A percentile compares a stretch with the other conserved stretches of the same genome.
phyloP scores from a whole-genome alignment of 1,139 yeast species.

The Saccharomyces hybrid region DNA sequence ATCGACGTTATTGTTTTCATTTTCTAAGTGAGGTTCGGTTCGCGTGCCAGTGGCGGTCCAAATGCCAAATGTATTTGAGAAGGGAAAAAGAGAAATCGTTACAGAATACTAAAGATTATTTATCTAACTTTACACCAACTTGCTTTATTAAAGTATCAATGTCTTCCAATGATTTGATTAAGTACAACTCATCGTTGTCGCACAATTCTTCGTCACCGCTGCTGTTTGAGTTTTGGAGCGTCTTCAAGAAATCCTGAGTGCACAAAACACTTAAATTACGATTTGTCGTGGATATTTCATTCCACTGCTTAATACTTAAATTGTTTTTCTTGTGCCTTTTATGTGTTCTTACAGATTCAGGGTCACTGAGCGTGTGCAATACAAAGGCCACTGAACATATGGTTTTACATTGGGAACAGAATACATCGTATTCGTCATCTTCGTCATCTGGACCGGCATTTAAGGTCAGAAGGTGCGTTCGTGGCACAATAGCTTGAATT shows the following conservation, averaged over 20 bases:
- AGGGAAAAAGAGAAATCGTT: neutral
- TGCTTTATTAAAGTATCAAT: conserved; percentile 17
- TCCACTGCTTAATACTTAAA: conserved; percentile 15
- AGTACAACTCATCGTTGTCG: conserved; percentile 22
- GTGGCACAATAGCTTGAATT: neutral
- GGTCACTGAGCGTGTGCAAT: conserved; percentile 6
- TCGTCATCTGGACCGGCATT: conserved; percentile 7
- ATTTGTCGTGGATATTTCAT: conserved; percentile 6
- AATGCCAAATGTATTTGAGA: neutral
- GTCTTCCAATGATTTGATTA: conserved; percentile 22
- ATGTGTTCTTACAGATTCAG: neutral
- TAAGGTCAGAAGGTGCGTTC: neutral
- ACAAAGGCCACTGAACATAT: conserved; percentile 33
- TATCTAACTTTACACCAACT: conserved; percentile 35
- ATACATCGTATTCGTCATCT: conserved; percentile 22
- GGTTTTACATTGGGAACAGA: conserved; percentile 32
- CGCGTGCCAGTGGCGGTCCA: neutral
- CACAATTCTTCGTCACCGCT: conserved; percentile 7
- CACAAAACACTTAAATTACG: conserved; percentile 11
- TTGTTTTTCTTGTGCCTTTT: conserved; percentile 11
- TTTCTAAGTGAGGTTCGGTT: neutral
- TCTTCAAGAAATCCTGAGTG: conserved; percentile 16
- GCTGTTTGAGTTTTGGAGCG: conserved; percentile 11
- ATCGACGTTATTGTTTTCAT: neutral
- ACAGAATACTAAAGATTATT: neutral